These are phyloP conservation scores for Fusarium citri DNA, from an alignment of 2,329 filamentous ascomycete genomes.

Conservation along the genomic window DNA sequence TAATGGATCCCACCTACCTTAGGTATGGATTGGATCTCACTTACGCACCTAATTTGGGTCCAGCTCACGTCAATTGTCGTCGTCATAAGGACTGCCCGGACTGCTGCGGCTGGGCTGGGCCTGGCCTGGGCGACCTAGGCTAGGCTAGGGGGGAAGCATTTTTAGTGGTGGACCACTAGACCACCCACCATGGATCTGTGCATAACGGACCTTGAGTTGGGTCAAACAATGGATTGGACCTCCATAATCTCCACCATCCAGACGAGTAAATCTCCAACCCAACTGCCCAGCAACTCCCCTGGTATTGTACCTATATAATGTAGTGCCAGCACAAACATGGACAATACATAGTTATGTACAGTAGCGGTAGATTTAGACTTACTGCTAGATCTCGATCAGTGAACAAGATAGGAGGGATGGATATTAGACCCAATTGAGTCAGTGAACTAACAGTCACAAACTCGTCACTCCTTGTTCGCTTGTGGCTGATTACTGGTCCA, in stretches of 20 bases:
- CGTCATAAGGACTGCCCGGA: slow-evolving; percentile 36
- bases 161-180: slow-evolving; percentile 19
- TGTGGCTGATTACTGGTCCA: slow-evolving; percentile 6
- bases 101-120: slow-evolving; percentile 16
- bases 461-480: neutral
- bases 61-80: slow-evolving; percentile 26
- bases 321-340: neutral
- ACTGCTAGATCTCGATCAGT: slow-evolving; percentile 42
- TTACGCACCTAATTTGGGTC: neutral
- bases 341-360: neutral
- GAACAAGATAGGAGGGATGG: slow-evolving; percentile 1
- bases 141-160: neutral
- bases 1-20: neutral
- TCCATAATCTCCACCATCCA: slow-evolving; percentile 9
- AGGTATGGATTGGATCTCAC: slow-evolving; percentile 5
- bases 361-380: slow-evolving; percentile 5
- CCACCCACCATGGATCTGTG: slow-evolving; percentile 17
- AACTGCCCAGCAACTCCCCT: slow-evolving; percentile 3
- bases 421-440: slow-evolving; percentile 36
- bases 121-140: neutral
- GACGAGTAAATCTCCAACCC: slow-evolving; percentile 11
- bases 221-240: slow-evolving; percentile 19
- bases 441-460: slow-evolving; percentile 29
- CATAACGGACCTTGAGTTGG: slow-evolving; percentile 21
- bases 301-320: neutral